phyloP scores from a whole-genome alignment of 805 yeast genomes.

The Groenewaldozyma tartarivorans region DNA sequence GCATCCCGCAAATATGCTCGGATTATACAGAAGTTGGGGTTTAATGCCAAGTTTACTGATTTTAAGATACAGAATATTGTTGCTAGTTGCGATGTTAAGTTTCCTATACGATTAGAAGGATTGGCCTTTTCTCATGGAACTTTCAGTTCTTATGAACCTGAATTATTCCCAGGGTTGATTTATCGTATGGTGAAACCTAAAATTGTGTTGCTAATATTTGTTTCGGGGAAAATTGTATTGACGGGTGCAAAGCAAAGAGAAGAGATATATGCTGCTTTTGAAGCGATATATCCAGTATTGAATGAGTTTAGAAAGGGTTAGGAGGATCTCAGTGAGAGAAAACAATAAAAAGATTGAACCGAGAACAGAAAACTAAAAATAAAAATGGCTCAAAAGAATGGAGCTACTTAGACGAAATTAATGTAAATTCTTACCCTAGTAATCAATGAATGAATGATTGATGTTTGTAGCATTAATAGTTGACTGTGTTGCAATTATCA shows the following conservation, averaged over 20 bases:
- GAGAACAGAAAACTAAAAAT: neutral
- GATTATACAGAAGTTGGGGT: conserved; percentile 94
- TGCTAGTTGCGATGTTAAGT: conserved; percentile 97
- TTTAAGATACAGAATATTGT: conserved; percentile 97
- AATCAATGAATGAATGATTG: too few species aligned
- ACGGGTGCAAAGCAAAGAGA: conserved; percentile 99
- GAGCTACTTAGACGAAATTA: too few species aligned
- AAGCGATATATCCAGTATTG: conserved; percentile 95
- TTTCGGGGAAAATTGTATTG: conserved; percentile 92
- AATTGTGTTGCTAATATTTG: conserved; percentile 90
- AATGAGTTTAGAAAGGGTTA: conserved; percentile 89
- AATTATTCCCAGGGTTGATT: conserved; percentile 93
- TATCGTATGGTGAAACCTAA: conserved; percentile 99
- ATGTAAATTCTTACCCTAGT: too few species aligned
- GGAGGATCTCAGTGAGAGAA: too few species aligned
- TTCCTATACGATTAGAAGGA: conserved; percentile 95
- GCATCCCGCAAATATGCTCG: conserved; percentile 97
- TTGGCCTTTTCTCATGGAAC: conserved; percentile 97
- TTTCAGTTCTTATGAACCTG: conserved; percentile 97
- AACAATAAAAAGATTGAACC: too few species aligned
- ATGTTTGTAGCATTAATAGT: too few species aligned
- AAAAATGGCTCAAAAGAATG: neutral
- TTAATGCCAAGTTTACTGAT: conserved; percentile 95
- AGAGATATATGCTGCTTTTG: conserved; percentile 96
- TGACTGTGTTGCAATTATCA: neutral